phyloP scores from a whole-genome alignment of 495 filamentous ascomycete species.

The Hypoxylon crocopeplum region DNA sequence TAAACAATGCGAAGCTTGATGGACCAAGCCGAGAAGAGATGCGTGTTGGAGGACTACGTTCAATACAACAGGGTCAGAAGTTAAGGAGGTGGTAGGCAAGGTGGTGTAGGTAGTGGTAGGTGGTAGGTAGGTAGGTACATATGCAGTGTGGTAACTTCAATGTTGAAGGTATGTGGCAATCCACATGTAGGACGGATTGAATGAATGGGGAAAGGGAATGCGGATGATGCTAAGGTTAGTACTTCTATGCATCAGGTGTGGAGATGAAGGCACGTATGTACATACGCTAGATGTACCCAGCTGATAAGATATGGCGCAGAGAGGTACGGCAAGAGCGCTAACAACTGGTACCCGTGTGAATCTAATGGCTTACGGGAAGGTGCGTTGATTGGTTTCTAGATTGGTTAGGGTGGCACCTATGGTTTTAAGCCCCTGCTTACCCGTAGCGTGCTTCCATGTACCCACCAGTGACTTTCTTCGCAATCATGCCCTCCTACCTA shows the following conservation, averaged over 20 bases:
- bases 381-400: no score
- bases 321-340: no score
- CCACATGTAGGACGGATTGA: slow-evolving; percentile 9
- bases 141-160: no score
- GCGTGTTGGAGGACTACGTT: neutral
- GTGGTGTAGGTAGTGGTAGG: slow-evolving; percentile 1
- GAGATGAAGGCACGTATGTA: slow-evolving; percentile 8
- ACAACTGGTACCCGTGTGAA: no score
- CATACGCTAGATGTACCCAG: slow-evolving; percentile 3
- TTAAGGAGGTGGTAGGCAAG: neutral
- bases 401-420: no score
- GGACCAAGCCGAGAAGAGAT: slow-evolving; percentile 5
- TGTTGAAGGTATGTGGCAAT: slow-evolving; percentile 30
- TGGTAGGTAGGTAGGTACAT: slow-evolving; percentile 17
- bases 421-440: no score
- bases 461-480: no score
- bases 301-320: slow-evolving; percentile 31
- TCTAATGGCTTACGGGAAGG: no score
- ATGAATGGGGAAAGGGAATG: slow-evolving; percentile 22
- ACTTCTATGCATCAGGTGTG: no score
- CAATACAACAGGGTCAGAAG: neutral
- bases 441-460: no score
- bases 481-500: no score
- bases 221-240: no score
- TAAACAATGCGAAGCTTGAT: slow-evolving; percentile 25